Evolutionary conservation across 768 basidiomycete species (phyloP), one percentile per base, ranked within the genome.

Genomic region (Leucosporidium yakuticum): DNA sequence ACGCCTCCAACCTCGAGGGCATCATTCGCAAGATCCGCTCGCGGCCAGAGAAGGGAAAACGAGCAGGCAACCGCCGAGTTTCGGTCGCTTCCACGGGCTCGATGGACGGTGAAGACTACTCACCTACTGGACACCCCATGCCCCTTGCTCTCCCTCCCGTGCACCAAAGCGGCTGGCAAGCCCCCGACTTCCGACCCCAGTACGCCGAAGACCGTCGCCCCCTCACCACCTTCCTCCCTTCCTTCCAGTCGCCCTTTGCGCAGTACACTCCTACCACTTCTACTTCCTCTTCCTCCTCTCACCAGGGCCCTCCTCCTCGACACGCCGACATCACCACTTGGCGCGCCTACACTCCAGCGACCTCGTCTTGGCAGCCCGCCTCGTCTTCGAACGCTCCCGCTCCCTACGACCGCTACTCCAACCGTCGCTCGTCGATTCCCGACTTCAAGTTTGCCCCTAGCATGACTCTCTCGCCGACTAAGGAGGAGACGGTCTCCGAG

Each of bases 21-120:
- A 71, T 71, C 66, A 39, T 64, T 4, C 66, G 70, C 57, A 63
- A 60, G 44, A 53, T 59, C 19, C 53, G 58, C 44, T 23, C 36
- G 1, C 57, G 69, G 4, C 59, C 54, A 0, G 63, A 70, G 12
- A 27, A 66, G 53, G 32, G 23, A 44, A 44, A 44, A 15, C 39
- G 39, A 44, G 39, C 39, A 44, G 39, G 39, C 39, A 44, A 44
- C 39, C 39, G 39, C 39, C 39, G 39, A 8, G 39, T 44, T 2
- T 57, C 55, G 55, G 32, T 57, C 31, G 31, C 31, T 14, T 36
- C 47, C 20, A 60, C 21, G 23, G 53, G 60, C 47, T 27, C 23
- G 0, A 23, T 39, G 50, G 50, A 51, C 25, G 49, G 25, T 25
- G 58, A 65, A 49, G 58, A 63, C 4, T 32, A 36, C 25, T 31